phyloP scores from a whole-genome alignment of 2,329 filamentous ascomycete genomes.

The Eurotiales sp. region DNA sequence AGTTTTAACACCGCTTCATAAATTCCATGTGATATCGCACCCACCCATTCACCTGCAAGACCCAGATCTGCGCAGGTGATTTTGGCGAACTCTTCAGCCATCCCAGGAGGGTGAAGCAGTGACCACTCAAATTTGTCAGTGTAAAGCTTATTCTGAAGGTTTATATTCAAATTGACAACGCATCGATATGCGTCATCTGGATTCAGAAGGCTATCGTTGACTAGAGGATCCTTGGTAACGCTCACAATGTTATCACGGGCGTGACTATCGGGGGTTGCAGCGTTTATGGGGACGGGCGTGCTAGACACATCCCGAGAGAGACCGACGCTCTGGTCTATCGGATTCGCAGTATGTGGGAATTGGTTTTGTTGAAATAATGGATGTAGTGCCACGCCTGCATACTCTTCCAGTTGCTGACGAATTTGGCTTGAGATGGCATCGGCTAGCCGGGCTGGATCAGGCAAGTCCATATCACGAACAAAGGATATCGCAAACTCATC shows the following conservation, averaged over 20 bases:
- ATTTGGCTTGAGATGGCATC: conserved; percentile 90
- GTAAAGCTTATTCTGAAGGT: conserved; percentile 85
- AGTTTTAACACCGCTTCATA: conserved; percentile 89
- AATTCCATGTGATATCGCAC: conserved; percentile 91
- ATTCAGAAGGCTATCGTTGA: conserved; percentile 71
- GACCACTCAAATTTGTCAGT: conserved; percentile 99
- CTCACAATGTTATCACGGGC: conserved; percentile 22
- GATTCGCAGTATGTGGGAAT: conserved; percentile 22
- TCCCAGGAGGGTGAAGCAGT: conserved; percentile 82
- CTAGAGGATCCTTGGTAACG: conserved; percentile 35
- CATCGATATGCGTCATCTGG: conserved; percentile 94
- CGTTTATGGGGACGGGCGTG: conserved; percentile 47
- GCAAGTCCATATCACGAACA: conserved; percentile 89
- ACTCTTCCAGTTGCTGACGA: conserved; percentile 90
- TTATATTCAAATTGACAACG: conserved; percentile 85
- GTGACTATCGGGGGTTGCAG: conserved; percentile 57
- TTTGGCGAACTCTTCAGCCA: conserved; percentile 87
- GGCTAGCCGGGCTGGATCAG: conserved; percentile 65
- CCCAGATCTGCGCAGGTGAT: conserved; percentile 91
- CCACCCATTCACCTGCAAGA: conserved; percentile 86
- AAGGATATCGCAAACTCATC: conserved; percentile 91
- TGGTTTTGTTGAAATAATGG: conserved; percentile 70
- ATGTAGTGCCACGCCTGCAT: conserved; percentile 88
- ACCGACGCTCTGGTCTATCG: conserved; percentile 26
- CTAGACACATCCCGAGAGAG: conserved; percentile 54